Percentiles rank a stretch among this genome's conserved stretches.
These are phyloP conservation scores for Pseudonitzschia multistriata DNA, from an alignment of 108 stramenopile species.

Conservation along the genomic window DNA sequence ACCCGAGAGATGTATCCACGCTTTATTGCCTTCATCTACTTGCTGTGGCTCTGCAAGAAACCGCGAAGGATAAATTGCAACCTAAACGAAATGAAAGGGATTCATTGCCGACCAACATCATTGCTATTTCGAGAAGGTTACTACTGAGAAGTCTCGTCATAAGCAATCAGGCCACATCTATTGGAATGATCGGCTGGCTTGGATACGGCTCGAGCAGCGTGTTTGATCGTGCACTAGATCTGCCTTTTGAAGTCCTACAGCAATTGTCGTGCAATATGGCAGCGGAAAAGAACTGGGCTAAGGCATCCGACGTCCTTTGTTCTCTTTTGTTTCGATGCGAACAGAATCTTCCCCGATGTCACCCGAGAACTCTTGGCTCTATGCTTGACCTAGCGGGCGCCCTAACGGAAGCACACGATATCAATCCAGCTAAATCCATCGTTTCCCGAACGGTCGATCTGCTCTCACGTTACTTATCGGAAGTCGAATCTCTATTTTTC, in stretches of 20 bases:
- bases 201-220: conserved; percentile 40
- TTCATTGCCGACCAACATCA: not conserved
- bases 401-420: conserved; percentile 15
- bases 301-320: conserved; percentile 29
- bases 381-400: conserved; percentile 43
- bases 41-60: not conserved
- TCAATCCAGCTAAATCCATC: conserved; percentile 11
- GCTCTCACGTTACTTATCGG: conserved; percentile 17
- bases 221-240: conserved; percentile 30
- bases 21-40: conserved; percentile 38
- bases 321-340: conserved; percentile 40
- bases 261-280: conserved; percentile 32
- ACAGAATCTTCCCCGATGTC: conserved; percentile 30
- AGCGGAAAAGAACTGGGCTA: conserved; percentile 29
- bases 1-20: conserved; percentile 35
- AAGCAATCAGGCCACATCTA: conserved; percentile 40
- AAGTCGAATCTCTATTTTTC: conserved; percentile 30
- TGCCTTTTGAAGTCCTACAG: conserved; percentile 34
- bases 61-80: not conserved
- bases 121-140: conserved; percentile 13
- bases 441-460: conserved; percentile 21
- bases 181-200: conserved; percentile 53
- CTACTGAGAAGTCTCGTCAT: conserved; percentile 32
- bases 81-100: not conserved
- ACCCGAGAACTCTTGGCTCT: conserved; percentile 34